A percentile compares a stretch with the other conserved stretches of the same genome.
These are phyloP conservation scores for Erysimum cheiranthoides DNA, from an alignment of 345 rosid species.

Conservation along the genomic window DNA sequence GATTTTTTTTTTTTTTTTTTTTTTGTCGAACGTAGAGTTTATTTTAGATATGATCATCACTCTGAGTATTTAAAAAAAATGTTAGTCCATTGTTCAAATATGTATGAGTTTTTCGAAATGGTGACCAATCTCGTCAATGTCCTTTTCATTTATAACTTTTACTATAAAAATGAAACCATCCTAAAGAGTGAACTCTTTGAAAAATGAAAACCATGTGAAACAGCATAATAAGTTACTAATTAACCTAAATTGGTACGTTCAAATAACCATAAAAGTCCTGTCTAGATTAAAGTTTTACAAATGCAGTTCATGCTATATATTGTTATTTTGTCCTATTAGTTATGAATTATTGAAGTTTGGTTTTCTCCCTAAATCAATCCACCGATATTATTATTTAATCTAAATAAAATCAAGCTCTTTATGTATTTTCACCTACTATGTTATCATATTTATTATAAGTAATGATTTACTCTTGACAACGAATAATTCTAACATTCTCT, in stretches of 20 bases:
- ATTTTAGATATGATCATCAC: neutral
- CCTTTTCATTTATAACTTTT: constrained; percentile 19
- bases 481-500: neutral
- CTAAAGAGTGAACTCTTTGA: constrained; percentile 13
- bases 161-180: constrained; percentile 16
- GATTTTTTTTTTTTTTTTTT: no score
- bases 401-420: neutral
- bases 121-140: constrained; percentile 15
- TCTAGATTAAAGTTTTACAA: constrained; percentile 6
- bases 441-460: constrained; percentile 17
- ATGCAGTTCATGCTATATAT: constrained; percentile 31
- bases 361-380: constrained; percentile 5
- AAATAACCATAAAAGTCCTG: constrained; percentile 28
- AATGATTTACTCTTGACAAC: constrained; percentile 21
- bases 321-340: constrained; percentile 42
- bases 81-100: neutral
- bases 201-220: constrained; percentile 34
- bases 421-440: constrained; percentile 21
- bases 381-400: constrained; percentile 5
- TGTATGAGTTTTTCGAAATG: constrained; percentile 11
- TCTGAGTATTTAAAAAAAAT: neutral
- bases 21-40: no score
- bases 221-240: constrained; percentile 24
- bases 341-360: constrained; percentile 43
- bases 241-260: constrained; percentile 16